phyloP scores from a whole-genome alignment of 768 basidiomycete genomes.

The Phanerodontia chrysosporium region DNA sequence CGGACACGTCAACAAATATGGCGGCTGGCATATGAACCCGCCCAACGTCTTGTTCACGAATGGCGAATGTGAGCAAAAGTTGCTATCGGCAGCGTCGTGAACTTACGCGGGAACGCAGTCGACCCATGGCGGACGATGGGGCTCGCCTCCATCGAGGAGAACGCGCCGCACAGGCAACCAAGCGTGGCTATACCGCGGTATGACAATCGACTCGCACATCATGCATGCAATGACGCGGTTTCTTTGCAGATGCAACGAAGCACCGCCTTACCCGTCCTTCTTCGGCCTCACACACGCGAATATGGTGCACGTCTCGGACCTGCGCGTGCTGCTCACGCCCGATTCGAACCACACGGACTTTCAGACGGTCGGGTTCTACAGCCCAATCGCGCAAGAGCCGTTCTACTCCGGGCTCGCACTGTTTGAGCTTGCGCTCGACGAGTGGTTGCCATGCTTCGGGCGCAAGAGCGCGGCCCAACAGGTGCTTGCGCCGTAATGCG shows the following conservation, averaged over 20 bases:
- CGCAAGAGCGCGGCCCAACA: neutral
- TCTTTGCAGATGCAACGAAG: conserved; percentile 33
- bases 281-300: conserved; percentile 43
- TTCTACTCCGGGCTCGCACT: conserved; percentile 45
- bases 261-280: conserved; percentile 32
- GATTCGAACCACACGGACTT: conserved; percentile 46
- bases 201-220: conserved; percentile 3
- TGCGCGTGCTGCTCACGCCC: conserved; percentile 42
- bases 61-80: conserved; percentile 44
- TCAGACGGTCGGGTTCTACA: conserved; percentile 48
- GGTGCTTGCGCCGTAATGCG: neutral
- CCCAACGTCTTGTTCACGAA: conserved; percentile 46
- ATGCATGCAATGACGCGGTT: neutral
- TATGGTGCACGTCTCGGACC: conserved; percentile 49
- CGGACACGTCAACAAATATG: conserved; percentile 43
- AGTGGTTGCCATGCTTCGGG: conserved; percentile 44
- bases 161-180: conserved; percentile 39
- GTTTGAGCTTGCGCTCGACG: conserved; percentile 42
- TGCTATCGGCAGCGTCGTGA: too few species aligned
- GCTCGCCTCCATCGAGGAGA: conserved; percentile 43
- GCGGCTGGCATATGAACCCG: conserved; percentile 48
- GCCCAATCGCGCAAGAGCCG: conserved; percentile 40
- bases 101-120: too few species aligned
- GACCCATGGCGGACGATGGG: conserved; percentile 53
- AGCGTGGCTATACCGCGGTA: conserved; percentile 36